Evolutionary conservation across 371 early-diverging fungal genomes (phyloP).

Genomic region (Rhizopus arrhizus): DNA sequence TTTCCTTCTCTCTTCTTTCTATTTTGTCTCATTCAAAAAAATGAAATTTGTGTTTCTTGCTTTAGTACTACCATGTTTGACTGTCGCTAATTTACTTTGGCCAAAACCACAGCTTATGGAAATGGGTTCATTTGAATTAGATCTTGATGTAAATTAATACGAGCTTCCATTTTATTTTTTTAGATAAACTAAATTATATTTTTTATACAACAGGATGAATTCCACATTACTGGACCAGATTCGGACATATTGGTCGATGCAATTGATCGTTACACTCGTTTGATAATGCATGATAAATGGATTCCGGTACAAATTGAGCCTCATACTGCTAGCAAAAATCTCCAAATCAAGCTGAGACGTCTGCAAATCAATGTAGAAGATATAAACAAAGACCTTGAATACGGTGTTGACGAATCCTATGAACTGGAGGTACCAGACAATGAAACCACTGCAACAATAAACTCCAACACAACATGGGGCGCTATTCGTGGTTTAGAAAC

Average conservation of each 20-base stretch:
- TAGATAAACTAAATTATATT: too few relatives aligned
- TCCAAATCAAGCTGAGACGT: conserved; percentile 15
- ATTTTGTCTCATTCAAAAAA: too few relatives aligned
- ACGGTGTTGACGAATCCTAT: conserved; percentile 69
- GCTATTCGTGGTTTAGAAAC: conserved; percentile 78
- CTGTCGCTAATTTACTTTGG: too few relatives aligned
- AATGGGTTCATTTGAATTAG: too few relatives aligned
- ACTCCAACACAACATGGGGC: conserved; percentile 72
- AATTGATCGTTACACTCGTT: conserved; percentile 36
- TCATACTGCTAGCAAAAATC: conserved; percentile 6
- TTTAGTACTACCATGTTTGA: too few relatives aligned
- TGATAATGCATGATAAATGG: conserved; percentile 45
- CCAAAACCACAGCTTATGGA: too few relatives aligned
- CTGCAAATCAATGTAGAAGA: conserved; percentile 41
- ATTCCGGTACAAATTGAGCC: conserved; percentile 41
- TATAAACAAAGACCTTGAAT: conserved; percentile 38
- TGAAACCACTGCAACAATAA: conserved; percentile 46
- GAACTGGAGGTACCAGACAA: conserved; percentile 53
- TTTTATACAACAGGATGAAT: not conserved
- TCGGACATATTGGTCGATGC: conserved; percentile 24
- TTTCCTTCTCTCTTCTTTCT: too few relatives aligned
- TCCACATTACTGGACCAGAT: conserved; percentile 13
- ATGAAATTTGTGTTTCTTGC: too few relatives aligned
- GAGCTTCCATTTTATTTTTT: too few relatives aligned
- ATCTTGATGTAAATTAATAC: too few relatives aligned